Percentiles rank a stretch among this genome's conserved stretches.
phyloP scores from a whole-genome alignment of 495 filamentous ascomycete genomes.

The Aspergillus olivimuriae region DNA sequence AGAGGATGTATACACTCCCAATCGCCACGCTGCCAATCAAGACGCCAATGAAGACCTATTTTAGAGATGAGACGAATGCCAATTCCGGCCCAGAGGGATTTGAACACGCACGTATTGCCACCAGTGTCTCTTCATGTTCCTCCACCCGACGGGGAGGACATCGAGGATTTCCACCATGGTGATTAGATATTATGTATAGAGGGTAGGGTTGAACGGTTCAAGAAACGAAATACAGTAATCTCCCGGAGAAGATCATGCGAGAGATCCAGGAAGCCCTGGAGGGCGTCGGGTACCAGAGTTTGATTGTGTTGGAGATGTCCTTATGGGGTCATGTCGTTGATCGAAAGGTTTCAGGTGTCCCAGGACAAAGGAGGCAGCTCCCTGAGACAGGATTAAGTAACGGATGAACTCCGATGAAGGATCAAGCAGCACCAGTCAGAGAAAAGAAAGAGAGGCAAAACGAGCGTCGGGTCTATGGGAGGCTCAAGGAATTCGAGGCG shows the following conservation, averaged over 20 bases:
- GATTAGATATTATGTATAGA: slow-evolving; percentile 14
- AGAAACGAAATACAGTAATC: slow-evolving; percentile 9
- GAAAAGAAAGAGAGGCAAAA: no score
- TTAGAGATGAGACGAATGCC: slow-evolving; percentile 10
- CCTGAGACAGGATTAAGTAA: neutral
- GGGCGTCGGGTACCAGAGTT: slow-evolving; percentile 1
- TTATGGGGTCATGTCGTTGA: slow-evolving; percentile 2
- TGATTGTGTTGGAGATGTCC: neutral
- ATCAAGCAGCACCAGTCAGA: neutral
- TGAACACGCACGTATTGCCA: slow-evolving; percentile 37
- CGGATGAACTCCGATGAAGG: neutral
- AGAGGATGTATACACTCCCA: slow-evolving; percentile 29
- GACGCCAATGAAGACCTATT: slow-evolving; percentile 34
- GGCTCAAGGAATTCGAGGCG: no score
- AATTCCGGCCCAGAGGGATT: neutral
- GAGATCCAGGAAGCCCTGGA: neutral
- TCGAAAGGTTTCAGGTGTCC: no score
- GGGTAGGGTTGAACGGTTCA: neutral
- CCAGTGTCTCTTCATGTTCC: slow-evolving; percentile 31
- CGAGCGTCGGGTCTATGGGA: no score
- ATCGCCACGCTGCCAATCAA: slow-evolving; percentile 26
- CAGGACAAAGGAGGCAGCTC: no score
- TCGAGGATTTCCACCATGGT: slow-evolving; percentile 29
- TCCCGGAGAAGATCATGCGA: slow-evolving; percentile 1
- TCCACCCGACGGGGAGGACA: slow-evolving; percentile 31